phyloP scores from a whole-genome alignment of 108 stramenopile species.

The Mediolabrus comicus region DNA sequence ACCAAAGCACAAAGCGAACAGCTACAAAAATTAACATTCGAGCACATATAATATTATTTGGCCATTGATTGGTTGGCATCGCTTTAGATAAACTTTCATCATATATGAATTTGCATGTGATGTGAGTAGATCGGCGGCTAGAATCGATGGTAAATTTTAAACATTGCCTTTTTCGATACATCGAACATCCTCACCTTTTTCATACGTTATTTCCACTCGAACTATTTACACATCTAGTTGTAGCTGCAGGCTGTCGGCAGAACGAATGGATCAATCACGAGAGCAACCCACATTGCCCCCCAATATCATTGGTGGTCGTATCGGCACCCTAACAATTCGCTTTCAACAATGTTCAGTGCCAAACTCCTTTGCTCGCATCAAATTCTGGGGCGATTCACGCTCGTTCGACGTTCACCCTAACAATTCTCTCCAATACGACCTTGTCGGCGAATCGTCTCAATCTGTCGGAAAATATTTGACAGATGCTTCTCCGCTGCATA shows the following conservation, averaged over 20 bases:
- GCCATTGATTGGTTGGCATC: no score
- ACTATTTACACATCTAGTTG: no score
- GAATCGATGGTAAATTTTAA: no score
- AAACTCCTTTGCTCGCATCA: constrained; percentile 11
- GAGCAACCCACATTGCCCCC: constrained; percentile 29
- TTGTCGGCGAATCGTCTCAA: constrained; percentile 20
- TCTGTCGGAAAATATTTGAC: constrained; percentile 20
- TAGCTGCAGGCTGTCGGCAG: no score
- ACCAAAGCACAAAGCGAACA: constrained; percentile 93
- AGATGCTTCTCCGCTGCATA: constrained; percentile 40
- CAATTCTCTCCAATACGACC: background rate
- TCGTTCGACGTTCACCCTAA: constrained; percentile 3
- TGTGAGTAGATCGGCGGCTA: no score
- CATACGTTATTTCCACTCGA: no score
- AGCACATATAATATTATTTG: background rate
- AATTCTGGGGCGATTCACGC: constrained; percentile 41
- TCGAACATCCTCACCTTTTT: no score
- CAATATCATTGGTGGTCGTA: constrained; percentile 9
- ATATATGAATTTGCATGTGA: no score
- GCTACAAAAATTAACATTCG: constrained; percentile 29
- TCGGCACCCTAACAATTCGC: constrained; percentile 28
- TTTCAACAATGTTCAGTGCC: constrained; percentile 19
- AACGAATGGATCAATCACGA: no score
- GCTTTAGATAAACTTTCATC: no score
- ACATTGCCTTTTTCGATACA: no score